phyloP scores from a whole-genome alignment of 805 yeast genomes.

The Wickerhamomyces chambardii region DNA sequence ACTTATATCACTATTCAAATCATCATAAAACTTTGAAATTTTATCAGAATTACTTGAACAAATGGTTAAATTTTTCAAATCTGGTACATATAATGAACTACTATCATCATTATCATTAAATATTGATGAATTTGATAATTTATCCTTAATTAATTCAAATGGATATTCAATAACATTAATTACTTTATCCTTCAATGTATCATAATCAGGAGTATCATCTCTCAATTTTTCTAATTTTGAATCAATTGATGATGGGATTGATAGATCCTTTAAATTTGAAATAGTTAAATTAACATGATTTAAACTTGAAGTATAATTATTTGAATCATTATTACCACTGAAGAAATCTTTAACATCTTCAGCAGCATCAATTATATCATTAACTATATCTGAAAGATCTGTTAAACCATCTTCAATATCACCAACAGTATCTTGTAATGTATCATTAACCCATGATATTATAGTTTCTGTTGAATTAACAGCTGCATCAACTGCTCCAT shows the following conservation, averaged over 20 bases:
- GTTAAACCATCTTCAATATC: conserved; percentile 61
- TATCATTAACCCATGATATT: conserved; percentile 49
- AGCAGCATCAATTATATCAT: conserved; percentile 42
- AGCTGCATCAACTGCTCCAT: conserved; percentile 66
- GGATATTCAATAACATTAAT: conserved; percentile 47
- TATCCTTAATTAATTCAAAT: conserved; percentile 36
- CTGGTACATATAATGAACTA: conserved; percentile 39
- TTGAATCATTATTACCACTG: conserved; percentile 30
- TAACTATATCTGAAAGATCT: conserved; percentile 48
- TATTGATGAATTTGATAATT: conserved; percentile 26
- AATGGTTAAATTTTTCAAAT: conserved; percentile 20
- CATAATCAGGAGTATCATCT: conserved; percentile 54
- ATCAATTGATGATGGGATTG: conserved; percentile 61
- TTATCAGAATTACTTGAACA: conserved; percentile 30
- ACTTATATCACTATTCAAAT: conserved; percentile 22
- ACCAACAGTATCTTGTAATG: conserved; percentile 42
- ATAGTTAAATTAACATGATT: conserved; percentile 51
- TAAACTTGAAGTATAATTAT: conserved; percentile 22
- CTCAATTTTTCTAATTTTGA: conserved; percentile 42
- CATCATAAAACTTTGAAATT: conserved; percentile 29
- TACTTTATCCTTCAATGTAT: conserved; percentile 51
- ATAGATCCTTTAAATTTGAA: conserved; percentile 40
- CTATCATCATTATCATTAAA: conserved; percentile 5
- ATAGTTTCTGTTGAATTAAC: conserved; percentile 62
- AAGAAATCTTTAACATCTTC: conserved; percentile 49